Percentiles rank a stretch among this genome's conserved stretches.
Conservation (phyloP, 345 rosid genomes). For the Camelina sativa region DNA sequence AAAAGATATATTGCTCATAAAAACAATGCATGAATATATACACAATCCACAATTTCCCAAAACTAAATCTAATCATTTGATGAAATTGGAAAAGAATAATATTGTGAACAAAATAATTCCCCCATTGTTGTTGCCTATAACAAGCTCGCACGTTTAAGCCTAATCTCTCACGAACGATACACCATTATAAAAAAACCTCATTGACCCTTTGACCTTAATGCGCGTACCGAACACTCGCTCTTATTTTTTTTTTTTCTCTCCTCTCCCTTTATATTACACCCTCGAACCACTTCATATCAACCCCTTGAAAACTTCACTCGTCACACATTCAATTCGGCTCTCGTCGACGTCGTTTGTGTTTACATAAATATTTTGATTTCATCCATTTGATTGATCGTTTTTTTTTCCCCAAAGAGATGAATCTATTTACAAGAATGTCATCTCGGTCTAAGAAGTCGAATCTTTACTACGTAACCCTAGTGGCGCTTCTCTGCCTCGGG, state of each 20-base stretch:
- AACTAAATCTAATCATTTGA: conserved; percentile 5
- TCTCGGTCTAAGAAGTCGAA: conserved; percentile 53
- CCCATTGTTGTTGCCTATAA: conserved; percentile 17
- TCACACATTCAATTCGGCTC: conserved; percentile 36
- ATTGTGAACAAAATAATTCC: not conserved
- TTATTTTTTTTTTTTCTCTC: not conserved
- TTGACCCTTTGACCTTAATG: conserved; percentile 26
- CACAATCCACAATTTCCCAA: not conserved
- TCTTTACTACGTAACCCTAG: conserved; percentile 50
- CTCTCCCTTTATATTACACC: conserved; percentile 16
- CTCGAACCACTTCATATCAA: conserved; percentile 45
- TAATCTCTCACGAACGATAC: conserved; percentile 35
- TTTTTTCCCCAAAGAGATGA: conserved; percentile 22
- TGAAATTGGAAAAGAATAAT: conserved; percentile 1
- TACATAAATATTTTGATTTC: conserved; percentile 15
- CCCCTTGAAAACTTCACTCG: conserved; percentile 33
- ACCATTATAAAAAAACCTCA: not conserved
- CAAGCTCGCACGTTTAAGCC: conserved; percentile 40
- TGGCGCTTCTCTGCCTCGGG: conserved; percentile 53
- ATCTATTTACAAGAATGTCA: conserved; percentile 35
- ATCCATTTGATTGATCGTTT: not conserved
- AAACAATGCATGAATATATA: conserved; percentile 21
- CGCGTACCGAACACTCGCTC: conserved; percentile 36
- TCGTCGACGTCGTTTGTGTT: conserved; percentile 5
- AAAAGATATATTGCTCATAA: conserved; percentile 11